Evolutionary conservation across 1,284 basidiomycete species (phyloP), one percentile per base, ranked within the genome.

Genomic region (Chalciporus sp.): DNA sequence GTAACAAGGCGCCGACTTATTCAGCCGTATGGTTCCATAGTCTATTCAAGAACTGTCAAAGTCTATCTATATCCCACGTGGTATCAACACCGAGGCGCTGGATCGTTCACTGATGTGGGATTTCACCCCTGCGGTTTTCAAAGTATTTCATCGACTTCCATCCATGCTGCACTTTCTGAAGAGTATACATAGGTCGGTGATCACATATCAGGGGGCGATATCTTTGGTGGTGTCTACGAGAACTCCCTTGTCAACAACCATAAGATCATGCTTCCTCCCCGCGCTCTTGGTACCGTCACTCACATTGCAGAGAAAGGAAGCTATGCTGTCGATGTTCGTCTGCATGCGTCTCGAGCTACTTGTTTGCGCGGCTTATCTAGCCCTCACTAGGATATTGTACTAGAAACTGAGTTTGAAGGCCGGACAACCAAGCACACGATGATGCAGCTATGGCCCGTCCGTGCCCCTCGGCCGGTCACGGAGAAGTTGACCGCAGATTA

Each of bases 401-500:
- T 98, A 53, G 96, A 98, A 76, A 98, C 95, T 29, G 97, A 99
- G 70, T 99, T 99, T 71, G 87, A 99, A 62, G 97, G 96, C 63
- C 94, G 95, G 79, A 91, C 83, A 54, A 92, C 94, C 17, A 82
- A 95, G 68, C 95, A 98, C 73, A 90, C 92, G 11, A 89, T 99
- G 87, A 92, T 96, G 88, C 96, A 99, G 71, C 79, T 95, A 37
- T 99, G 97, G 97, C 97, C 97, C 60, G 97, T 99, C 58, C 94
- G 97, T 72, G 97, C 96, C 20, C 95, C 97, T 51, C 87, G 97
- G 59, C 97, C 97, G 17, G 92, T 95, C 40, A 80, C 92, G 37
- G 92, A 98, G 77, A 99, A 99, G 77, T 84, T 94, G 64, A 95
- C 90, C 7, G 95, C 96, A 53, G 85, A 97, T 70, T 86, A 88